phyloP scores from a whole-genome alignment of 2,329 filamentous ascomycete genomes.

The Shiraia sp. region DNA sequence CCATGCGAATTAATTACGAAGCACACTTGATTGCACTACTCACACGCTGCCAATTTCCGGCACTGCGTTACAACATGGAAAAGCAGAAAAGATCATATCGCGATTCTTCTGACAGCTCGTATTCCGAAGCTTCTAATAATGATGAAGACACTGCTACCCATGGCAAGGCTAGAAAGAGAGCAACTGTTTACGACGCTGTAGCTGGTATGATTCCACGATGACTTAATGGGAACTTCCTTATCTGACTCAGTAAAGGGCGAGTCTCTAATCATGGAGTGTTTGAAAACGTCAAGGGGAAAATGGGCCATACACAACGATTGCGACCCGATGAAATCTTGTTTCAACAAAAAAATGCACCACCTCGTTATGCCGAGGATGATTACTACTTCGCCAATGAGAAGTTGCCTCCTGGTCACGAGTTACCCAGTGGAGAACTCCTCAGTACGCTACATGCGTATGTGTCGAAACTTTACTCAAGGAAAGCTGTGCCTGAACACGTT shows the following conservation, averaged over 20 bases:
- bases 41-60: slow-evolving; percentile 6
- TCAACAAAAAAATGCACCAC: slow-evolving; percentile 64
- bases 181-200: slow-evolving; percentile 73
- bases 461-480: slow-evolving; percentile 64
- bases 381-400: slow-evolving; percentile 68
- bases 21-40: slow-evolving; percentile 11
- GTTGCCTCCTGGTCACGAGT: slow-evolving; percentile 53
- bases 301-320: slow-evolving; percentile 47
- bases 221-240: background rate
- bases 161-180: slow-evolving; percentile 35
- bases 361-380: slow-evolving; percentile 71
- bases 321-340: slow-evolving; percentile 75
- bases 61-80: slow-evolving; percentile 9
- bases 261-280: slow-evolving; percentile 28
- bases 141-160: slow-evolving; percentile 9
- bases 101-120: slow-evolving; percentile 9
- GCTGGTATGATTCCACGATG: slow-evolving; percentile 55
- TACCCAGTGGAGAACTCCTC: slow-evolving; percentile 72
- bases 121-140: slow-evolving; percentile 14
- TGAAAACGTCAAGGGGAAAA: slow-evolving; percentile 52
- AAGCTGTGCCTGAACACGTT: slow-evolving; percentile 33
- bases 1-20: slow-evolving; percentile 8
- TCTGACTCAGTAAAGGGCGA: slow-evolving; percentile 9
- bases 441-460: slow-evolving; percentile 70
- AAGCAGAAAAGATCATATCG: slow-evolving; percentile 4